Evolutionary conservation across 2,329 filamentous ascomycete species (phyloP), one percentile per base, ranked within the genome.

Genomic region (Teratosphaeria gauchensis): DNA sequence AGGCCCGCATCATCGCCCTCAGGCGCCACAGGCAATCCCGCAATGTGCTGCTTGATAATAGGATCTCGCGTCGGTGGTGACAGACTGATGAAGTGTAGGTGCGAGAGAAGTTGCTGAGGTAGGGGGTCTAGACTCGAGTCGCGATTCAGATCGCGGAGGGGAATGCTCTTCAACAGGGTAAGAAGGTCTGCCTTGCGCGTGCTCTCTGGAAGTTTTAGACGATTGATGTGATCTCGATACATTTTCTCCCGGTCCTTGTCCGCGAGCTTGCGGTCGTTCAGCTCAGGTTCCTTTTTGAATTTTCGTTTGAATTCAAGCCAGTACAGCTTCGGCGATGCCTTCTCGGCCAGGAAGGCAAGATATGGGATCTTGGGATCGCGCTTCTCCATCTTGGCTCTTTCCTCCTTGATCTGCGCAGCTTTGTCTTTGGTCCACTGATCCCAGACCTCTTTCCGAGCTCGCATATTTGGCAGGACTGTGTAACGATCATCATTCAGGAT

Each of bases 251-350:
- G 82, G 56, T 92, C 89, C 71, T 87, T 90, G 68, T 80, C 79
- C 21, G 71, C 64, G 3, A 80, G 64, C 59, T 77, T 76, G 16
- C 83, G 77, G 60, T 92, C 88, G 61, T 86, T 88, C 88, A 99
- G 91, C 56, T 86, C 82, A 0, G 82, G 74, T 63, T 95, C 91
- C 64, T 88, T 92, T 64, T 87, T 88, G 74, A 85, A 94, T 71
- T 96, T 99, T 35, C 94, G 82, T 67, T 89, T 90, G 75, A 99
- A 99, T 71, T 99, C 94, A 0, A 90, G 87, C 94, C 94, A 99
- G 78, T 95, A 99, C 1, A 99, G 80, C 75, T 96, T 97, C 0
- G 90, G 87, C 0, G 87, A 94, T 0, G 92, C 92, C 65, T 90
- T 83, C 54, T 87, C 83, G 63, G 92, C 85, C 32, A 99, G 78